These are phyloP conservation scores for Vitis hybrid DNA, from an alignment of 177 flowering plant species.

Conservation along the genomic window DNA sequence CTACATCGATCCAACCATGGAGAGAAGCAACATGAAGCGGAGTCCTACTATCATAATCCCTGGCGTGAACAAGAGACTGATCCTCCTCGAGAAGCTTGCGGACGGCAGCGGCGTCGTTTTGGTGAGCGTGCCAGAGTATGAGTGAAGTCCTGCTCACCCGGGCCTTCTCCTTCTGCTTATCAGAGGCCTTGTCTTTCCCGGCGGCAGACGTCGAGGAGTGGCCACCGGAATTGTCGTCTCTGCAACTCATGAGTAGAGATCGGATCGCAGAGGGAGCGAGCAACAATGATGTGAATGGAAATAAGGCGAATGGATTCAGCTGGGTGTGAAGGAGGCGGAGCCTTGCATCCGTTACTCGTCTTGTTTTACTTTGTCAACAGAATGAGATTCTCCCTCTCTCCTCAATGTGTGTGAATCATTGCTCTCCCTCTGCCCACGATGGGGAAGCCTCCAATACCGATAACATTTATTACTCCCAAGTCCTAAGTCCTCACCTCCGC, in stretches of 20 bases:
- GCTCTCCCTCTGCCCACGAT: no score
- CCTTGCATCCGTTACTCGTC: conserved; percentile 8
- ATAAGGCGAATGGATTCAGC: not conserved
- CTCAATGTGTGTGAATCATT: no score
- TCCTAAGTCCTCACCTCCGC: no score
- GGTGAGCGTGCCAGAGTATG: conserved; percentile 98
- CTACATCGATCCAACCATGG: conserved; percentile 94
- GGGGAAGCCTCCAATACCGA: no score
- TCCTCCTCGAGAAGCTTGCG: conserved; percentile 92
- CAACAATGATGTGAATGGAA: not conserved
- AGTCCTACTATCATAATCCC: conserved; percentile 89
- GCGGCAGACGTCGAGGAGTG: not conserved
- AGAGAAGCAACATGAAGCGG: conserved; percentile 96
- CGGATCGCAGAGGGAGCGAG: conserved; percentile 7
- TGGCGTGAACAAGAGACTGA: conserved; percentile 69
- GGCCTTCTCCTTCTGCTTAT: conserved; percentile 86
- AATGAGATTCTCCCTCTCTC: not conserved
- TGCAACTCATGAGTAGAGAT: conserved; percentile 24
- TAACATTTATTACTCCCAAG: no score
- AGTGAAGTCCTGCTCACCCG: conserved; percentile 83
- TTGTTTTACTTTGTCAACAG: conserved; percentile 10
- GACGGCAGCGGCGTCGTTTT: conserved; percentile 84
- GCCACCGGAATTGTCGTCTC: conserved; percentile 8
- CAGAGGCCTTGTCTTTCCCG: conserved; percentile 10
- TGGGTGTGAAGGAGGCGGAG: not conserved